These are phyloP conservation scores for Sphaerulina populicola DNA, from an alignment of 2,329 filamentous ascomycete genomes.

Conservation along the genomic window DNA sequence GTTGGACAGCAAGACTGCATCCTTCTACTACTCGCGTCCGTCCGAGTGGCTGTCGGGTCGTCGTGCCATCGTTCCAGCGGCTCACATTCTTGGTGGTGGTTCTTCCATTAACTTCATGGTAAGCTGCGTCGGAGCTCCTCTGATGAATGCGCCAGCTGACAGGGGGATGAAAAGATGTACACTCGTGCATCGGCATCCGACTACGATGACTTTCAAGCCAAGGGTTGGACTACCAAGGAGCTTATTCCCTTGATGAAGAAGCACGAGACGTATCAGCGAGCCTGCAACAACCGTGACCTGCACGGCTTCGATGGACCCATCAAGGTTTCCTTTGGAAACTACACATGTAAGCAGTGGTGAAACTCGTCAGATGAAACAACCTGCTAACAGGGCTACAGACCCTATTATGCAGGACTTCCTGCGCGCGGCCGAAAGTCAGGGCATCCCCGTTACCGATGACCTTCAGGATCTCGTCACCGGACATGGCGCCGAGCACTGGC, in stretches of 20 bases:
- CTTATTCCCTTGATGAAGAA: slow-evolving; percentile 70
- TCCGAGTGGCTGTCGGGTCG: slow-evolving; percentile 64
- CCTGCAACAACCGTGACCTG: slow-evolving; percentile 50
- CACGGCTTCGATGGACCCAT: slow-evolving; percentile 75
- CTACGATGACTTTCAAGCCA: slow-evolving; percentile 70
- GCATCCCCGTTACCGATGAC: slow-evolving; percentile 67
- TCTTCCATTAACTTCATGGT: slow-evolving; percentile 74
- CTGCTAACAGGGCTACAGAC: slow-evolving; percentile 30
- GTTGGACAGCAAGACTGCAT: slow-evolving; percentile 70
- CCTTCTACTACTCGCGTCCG: slow-evolving; percentile 70
- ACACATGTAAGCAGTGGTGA: slow-evolving; percentile 40
- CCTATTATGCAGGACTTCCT: slow-evolving; percentile 77
- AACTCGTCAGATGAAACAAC: too few species aligned
- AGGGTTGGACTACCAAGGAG: slow-evolving; percentile 71
- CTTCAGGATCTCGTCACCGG: slow-evolving; percentile 60
- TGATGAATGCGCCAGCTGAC: neutral
- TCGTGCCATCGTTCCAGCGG: slow-evolving; percentile 65
- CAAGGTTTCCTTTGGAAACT: slow-evolving; percentile 71
- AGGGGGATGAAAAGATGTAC: slow-evolving; percentile 50
- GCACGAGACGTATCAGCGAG: slow-evolving; percentile 65
- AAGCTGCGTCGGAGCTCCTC: slow-evolving; percentile 9
- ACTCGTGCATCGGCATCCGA: slow-evolving; percentile 63
- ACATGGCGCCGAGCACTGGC: slow-evolving; percentile 68
- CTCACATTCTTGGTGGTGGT: slow-evolving; percentile 55
- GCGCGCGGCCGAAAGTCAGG: slow-evolving; percentile 54